These are phyloP conservation scores for Trichosanthes cucumerina DNA, from an alignment of 306 rosid species.

Conservation along the genomic window DNA sequence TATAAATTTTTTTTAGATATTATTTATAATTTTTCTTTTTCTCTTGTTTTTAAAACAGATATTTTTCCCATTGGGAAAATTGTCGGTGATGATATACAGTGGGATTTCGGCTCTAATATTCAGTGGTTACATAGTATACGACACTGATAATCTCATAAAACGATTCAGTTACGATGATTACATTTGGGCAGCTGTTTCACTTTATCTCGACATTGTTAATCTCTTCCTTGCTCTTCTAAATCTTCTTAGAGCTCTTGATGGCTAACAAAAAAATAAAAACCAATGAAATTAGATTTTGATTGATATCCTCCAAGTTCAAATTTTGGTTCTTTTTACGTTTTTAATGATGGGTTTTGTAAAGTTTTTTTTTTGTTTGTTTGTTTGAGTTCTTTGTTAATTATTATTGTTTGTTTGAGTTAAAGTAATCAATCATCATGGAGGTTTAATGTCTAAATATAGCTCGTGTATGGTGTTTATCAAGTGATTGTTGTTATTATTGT, in stretches of 20 bases:
- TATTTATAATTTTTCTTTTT: no score
- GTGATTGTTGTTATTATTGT: no score
- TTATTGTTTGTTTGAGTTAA: not conserved
- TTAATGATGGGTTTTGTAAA: not conserved
- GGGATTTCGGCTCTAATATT: constrained; percentile 10
- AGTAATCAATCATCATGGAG: not conserved
- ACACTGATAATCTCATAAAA: constrained; percentile 25
- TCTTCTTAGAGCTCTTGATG: not conserved
- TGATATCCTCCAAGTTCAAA: not conserved
- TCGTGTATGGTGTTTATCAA: not conserved
- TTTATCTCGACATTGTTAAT: constrained; percentile 19
- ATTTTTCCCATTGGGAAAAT: constrained; percentile 15
- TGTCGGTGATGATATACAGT: constrained; percentile 11
- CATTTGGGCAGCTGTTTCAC: constrained; percentile 17
- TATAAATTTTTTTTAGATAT: no score
- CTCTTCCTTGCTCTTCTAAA: constrained; percentile 15
- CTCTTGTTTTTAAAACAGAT: no score
- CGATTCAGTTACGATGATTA: constrained; percentile 22
- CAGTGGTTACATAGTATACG: constrained; percentile 19
- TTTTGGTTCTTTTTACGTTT: not conserved
- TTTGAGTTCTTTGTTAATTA: not conserved
- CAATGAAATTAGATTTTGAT: no score
- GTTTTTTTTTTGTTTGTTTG: not conserved
- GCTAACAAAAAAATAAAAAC: no score
- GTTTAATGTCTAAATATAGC: not conserved